Conservation (phyloP, 176 grass and related monocot species). For the Canna indica region DNA sequence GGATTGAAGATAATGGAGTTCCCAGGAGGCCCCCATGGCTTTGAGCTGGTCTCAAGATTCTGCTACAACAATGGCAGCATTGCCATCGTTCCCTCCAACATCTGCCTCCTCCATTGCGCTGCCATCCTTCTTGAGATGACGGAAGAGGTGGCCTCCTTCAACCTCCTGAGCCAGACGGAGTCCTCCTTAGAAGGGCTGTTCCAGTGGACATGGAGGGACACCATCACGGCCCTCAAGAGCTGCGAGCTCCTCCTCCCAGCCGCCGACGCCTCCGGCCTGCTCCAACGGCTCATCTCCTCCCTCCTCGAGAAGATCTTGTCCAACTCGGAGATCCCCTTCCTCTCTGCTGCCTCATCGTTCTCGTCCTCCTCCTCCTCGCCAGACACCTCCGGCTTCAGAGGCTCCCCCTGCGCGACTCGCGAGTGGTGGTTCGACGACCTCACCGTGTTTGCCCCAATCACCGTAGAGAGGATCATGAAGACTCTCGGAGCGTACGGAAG, state of each 20-base stretch:
- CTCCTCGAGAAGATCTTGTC: conserved; percentile 62
- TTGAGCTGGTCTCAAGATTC: conserved; percentile 70
- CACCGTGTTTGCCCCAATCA: conserved; percentile 35
- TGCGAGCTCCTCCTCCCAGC: conserved; percentile 40
- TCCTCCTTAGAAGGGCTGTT: conserved; percentile 54
- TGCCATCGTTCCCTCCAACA: conserved; percentile 43
- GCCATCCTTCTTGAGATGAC: conserved; percentile 80
- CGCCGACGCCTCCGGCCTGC: conserved; percentile 28
- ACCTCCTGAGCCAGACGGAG: conserved; percentile 64
- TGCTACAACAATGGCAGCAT: conserved; percentile 76
- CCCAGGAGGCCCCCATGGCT: conserved; percentile 55
- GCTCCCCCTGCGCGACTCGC: conserved; percentile 33
- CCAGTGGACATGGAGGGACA: conserved; percentile 69
- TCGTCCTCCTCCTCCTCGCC: conserved; percentile 51
- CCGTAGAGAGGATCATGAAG: conserved; percentile 54
- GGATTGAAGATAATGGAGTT: conserved; percentile 40
- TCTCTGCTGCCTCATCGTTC: conserved; percentile 22
- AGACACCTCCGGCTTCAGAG: too few species aligned
- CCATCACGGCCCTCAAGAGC: conserved; percentile 46
- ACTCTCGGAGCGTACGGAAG: conserved; percentile 55
- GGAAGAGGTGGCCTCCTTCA: conserved; percentile 61
- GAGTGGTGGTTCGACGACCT: conserved; percentile 96
- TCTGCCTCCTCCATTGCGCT: conserved; percentile 51
- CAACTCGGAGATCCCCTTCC: conserved; percentile 25
- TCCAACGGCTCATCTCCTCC: too few species aligned